phyloP scores from a whole-genome alignment of 164 flowering plant species.

The Kingdonia uniflora region DNA sequence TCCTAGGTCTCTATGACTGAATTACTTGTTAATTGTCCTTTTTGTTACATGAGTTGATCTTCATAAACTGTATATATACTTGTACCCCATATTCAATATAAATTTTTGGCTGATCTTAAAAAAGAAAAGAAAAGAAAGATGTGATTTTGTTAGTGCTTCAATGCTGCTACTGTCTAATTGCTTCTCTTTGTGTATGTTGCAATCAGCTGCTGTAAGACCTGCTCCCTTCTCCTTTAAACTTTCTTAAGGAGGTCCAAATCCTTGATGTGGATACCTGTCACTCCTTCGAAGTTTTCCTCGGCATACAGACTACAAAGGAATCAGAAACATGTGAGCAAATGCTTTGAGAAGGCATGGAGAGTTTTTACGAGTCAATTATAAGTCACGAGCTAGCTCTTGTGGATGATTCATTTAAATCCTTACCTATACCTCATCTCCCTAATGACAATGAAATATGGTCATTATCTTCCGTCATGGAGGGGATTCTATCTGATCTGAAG shows the following conservation, averaged over 20 bases:
- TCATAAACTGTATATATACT: no score
- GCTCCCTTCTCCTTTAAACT: no score
- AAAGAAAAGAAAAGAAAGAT: no score
- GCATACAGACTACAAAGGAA: slow-evolving; percentile 13
- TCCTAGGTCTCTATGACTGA: no score
- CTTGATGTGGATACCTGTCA: slow-evolving; percentile 28
- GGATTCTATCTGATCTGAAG: slow-evolving; percentile 32
- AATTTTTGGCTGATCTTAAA: no score
- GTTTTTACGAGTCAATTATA: slow-evolving; percentile 49
- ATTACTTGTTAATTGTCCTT: no score
- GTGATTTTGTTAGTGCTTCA: no score
- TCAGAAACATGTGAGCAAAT: slow-evolving; percentile 29
- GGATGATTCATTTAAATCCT: slow-evolving; percentile 67
- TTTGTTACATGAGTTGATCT: no score
- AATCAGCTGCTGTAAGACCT: no score
- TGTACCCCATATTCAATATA: no score
- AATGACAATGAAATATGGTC: slow-evolving; percentile 29
- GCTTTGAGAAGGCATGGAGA: slow-evolving; percentile 34
- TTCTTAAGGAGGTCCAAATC: slow-evolving; percentile 55
- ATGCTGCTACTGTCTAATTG: no score
- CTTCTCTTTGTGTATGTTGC: no score
- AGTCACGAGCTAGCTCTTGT: slow-evolving; percentile 50
- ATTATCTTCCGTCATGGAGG: slow-evolving; percentile 22
- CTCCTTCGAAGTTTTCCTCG: slow-evolving; percentile 20
- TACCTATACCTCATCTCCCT: slow-evolving; percentile 59